A percentile compares a stretch with the other conserved stretches of the same genome.
These are phyloP conservation scores for Parascedosporium putredinis DNA, from an alignment of 2,329 filamentous ascomycete genomes.

Conservation along the genomic window DNA sequence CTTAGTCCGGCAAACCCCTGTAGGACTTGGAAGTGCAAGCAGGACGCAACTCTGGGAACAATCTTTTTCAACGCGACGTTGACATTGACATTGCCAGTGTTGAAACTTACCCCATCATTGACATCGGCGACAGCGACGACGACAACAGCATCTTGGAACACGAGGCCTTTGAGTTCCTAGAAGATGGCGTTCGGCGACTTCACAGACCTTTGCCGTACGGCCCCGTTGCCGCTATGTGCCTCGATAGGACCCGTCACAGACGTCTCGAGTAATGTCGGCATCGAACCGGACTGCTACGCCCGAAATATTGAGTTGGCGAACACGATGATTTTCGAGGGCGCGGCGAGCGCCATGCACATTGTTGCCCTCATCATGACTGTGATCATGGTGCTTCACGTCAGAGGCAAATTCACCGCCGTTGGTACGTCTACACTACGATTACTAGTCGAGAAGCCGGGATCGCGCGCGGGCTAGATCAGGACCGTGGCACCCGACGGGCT, in stretches of 20 bases:
- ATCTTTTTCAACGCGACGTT: no score
- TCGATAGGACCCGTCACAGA: slow-evolving; percentile 66
- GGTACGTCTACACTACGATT: slow-evolving; percentile 42
- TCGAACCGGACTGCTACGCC: slow-evolving; percentile 85
- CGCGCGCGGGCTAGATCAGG: background rate
- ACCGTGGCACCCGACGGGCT: background rate
- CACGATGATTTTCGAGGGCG: slow-evolving; percentile 95
- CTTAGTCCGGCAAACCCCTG: background rate
- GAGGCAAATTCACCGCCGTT: slow-evolving; percentile 96
- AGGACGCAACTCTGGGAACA: background rate
- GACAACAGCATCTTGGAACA: background rate
- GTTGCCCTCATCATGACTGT: slow-evolving; percentile 83
- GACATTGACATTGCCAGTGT: no score
- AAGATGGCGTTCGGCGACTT: slow-evolving; percentile 91
- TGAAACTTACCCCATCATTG: no score
- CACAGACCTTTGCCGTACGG: slow-evolving; percentile 71
- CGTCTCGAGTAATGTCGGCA: slow-evolving; percentile 60
- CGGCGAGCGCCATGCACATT: slow-evolving; percentile 86
- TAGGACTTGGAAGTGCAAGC: background rate
- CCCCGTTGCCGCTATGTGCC: slow-evolving; percentile 77
- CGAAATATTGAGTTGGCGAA: slow-evolving; percentile 94
- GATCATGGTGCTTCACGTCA: slow-evolving; percentile 93
- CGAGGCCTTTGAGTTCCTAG: slow-evolving; percentile 9
- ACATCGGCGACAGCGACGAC: background rate
- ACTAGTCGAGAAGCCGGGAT: background rate